A percentile compares a stretch with the other conserved stretches of the same genome.
phyloP scores from a whole-genome alignment of 371 early-diverging fungal species.

The Syncephalastrum monosporum region DNA sequence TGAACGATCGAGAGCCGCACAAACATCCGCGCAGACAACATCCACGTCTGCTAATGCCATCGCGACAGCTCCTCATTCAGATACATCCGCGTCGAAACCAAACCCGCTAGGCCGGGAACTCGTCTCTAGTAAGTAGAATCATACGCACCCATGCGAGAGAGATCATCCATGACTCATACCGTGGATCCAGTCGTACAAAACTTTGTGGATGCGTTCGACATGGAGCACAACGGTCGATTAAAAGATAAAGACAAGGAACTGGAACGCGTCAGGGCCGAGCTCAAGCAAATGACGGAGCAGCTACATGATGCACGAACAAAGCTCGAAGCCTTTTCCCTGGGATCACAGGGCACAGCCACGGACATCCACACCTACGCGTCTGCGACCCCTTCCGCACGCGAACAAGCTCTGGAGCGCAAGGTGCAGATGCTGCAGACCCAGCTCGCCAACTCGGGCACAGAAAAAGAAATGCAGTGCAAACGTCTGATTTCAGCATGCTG shows the following conservation, averaged over 20 bases:
- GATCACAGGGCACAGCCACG: constrained; percentile 11
- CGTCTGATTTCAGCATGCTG: constrained; percentile 79
- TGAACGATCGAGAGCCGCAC: background rate
- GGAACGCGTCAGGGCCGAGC: constrained; percentile 55
- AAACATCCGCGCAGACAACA: constrained; percentile 4
- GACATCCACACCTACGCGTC: constrained; percentile 13
- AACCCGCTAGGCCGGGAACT: constrained; percentile 55
- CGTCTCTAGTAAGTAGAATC: constrained; percentile 45
- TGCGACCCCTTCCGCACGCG: constrained; percentile 15
- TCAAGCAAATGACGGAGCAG: constrained; percentile 62
- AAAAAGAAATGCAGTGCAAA: constrained; percentile 68
- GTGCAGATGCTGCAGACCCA: constrained; percentile 39
- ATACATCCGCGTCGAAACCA: constrained; percentile 13
- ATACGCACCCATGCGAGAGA: background rate
- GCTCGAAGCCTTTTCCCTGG: constrained; percentile 31
- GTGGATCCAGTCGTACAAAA: constrained; percentile 60
- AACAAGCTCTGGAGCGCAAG: constrained; percentile 34
- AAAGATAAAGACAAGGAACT: constrained; percentile 60
- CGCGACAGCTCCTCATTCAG: constrained; percentile 4
- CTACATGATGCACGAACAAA: constrained; percentile 64
- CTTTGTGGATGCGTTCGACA: constrained; percentile 68
- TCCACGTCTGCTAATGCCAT: constrained; percentile 10
- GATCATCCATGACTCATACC: background rate
- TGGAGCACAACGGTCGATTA: constrained; percentile 64
- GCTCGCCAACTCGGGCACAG: constrained; percentile 41